Percentiles rank a stretch among this genome's conserved stretches.
Conservation (phyloP, 2,329 filamentous ascomycete species). For the Phaeophleospora eucalypticola region DNA sequence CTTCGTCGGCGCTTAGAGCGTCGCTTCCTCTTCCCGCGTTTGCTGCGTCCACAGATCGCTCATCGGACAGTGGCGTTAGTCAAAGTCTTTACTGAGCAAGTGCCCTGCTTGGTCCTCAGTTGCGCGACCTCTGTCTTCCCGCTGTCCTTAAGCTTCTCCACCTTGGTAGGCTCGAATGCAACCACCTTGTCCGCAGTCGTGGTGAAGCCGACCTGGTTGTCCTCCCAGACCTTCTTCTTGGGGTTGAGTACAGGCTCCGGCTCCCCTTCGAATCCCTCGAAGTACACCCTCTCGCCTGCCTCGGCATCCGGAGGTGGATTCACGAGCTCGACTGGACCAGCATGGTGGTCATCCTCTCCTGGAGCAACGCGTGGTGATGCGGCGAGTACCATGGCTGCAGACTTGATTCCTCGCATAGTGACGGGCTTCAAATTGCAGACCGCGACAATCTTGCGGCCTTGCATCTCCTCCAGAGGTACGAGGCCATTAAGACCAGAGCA, state of each 20-base stretch:
- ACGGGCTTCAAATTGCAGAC: constrained; percentile 98
- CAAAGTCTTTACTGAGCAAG: constrained; percentile 79
- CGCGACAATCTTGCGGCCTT: constrained; percentile 87
- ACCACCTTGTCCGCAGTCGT: constrained; percentile 79
- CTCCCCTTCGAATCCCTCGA: constrained; percentile 91
- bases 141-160: constrained; percentile 68
- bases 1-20: too few relatives aligned
- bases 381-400: constrained; percentile 85
- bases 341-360: constrained; percentile 80
- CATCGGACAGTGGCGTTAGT: constrained; percentile 80
- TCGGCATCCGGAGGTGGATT: constrained; percentile 71
- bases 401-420: constrained; percentile 91
- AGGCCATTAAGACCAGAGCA: constrained; percentile 96
- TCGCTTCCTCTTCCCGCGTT: too few relatives aligned
- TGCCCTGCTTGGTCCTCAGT: constrained; percentile 73
- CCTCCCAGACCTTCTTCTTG: constrained; percentile 99
- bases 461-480: constrained; percentile 91
- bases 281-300: constrained; percentile 84
- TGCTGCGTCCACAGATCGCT: constrained; percentile 8
- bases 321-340: constrained; percentile 87
- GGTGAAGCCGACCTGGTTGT: constrained; percentile 90
- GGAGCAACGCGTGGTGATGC: constrained; percentile 80
- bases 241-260: constrained; percentile 92
- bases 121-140: constrained; percentile 53
- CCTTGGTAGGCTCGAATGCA: constrained; percentile 74